These are phyloP conservation scores for Tephrocybe sp. DNA, from an alignment of 768 basidiomycete species.

Conservation along the genomic window DNA sequence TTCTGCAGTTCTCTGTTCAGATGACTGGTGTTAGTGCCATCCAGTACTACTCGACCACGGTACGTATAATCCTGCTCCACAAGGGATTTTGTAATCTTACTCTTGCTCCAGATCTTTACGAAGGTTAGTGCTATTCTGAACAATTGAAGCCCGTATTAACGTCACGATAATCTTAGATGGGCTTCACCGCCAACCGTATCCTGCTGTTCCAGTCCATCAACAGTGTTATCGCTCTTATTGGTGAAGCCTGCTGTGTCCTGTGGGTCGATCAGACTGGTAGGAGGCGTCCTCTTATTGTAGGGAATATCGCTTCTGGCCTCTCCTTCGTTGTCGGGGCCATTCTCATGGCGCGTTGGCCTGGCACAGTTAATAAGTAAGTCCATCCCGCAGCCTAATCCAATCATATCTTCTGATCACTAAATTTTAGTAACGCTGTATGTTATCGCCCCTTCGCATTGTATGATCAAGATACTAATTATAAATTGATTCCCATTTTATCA, in stretches of 20 bases:
- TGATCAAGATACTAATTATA: background rate
- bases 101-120: constrained; percentile 28
- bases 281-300: constrained; percentile 37
- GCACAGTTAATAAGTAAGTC: constrained; percentile 39
- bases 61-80: constrained; percentile 12
- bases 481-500: constrained; percentile 2
- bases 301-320: constrained; percentile 37
- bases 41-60: constrained; percentile 49
- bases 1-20: constrained; percentile 55
- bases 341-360: constrained; percentile 41
- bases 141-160: constrained; percentile 2
- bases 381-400: background rate
- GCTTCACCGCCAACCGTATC: constrained; percentile 39
- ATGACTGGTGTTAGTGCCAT: constrained; percentile 61
- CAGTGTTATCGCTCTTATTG: constrained; percentile 50
- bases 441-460: background rate
- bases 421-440: constrained; percentile 33
- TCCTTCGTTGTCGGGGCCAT: constrained; percentile 42
- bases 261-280: constrained; percentile 42
- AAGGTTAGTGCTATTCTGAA: constrained; percentile 21
- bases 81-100: background rate
- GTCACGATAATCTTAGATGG: constrained; percentile 32
- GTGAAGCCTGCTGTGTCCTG: constrained; percentile 44
- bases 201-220: constrained; percentile 54
- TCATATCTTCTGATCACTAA: background rate